These are phyloP conservation scores for Phialemonium atrogriseum DNA, from an alignment of 2,329 filamentous ascomycete species.

Conservation along the genomic window DNA sequence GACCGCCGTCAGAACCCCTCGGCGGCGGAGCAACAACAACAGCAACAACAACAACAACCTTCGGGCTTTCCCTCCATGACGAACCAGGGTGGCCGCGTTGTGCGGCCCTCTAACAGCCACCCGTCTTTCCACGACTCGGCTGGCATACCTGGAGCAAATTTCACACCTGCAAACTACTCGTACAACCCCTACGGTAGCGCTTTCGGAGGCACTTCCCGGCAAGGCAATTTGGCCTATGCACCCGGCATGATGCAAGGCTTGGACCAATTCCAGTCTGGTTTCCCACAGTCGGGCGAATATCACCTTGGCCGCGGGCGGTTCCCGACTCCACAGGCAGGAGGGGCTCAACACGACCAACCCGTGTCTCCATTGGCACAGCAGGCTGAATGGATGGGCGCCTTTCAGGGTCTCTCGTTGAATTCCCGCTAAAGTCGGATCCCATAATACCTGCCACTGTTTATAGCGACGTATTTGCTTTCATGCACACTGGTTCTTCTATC, in stretches of 20 bases:
- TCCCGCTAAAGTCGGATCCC: slow-evolving; percentile 34
- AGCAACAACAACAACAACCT: slow-evolving; percentile 33
- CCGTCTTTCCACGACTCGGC: slow-evolving; percentile 27
- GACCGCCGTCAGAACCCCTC: slow-evolving; percentile 38
- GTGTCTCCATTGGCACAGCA: slow-evolving; percentile 33
- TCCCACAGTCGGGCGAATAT: slow-evolving; percentile 29
- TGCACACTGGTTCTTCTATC: neutral
- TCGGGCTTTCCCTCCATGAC: slow-evolving; percentile 9
- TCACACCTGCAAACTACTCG: slow-evolving; percentile 29
- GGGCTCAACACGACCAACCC: slow-evolving; percentile 27
- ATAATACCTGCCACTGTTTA: neutral
- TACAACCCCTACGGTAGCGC: slow-evolving; percentile 32
- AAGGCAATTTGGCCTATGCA: slow-evolving; percentile 23
- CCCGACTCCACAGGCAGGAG: slow-evolving; percentile 28
- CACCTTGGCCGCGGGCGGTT: slow-evolving; percentile 41
- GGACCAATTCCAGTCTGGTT: slow-evolving; percentile 33
- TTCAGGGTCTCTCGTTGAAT: slow-evolving; percentile 67
- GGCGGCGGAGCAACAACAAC: slow-evolving; percentile 15
- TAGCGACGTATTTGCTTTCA: neutral
- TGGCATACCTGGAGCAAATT: slow-evolving; percentile 27
- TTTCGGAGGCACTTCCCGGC: slow-evolving; percentile 31
- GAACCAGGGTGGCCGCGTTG: slow-evolving; percentile 4
- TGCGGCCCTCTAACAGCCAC: slow-evolving; percentile 10
- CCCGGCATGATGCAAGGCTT: slow-evolving; percentile 29
- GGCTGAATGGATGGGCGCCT: slow-evolving; percentile 54